Evolutionary conservation across 2,329 filamentous ascomycete genomes (phyloP).

Genomic region (Ceratocystis lukuohia): DNA sequence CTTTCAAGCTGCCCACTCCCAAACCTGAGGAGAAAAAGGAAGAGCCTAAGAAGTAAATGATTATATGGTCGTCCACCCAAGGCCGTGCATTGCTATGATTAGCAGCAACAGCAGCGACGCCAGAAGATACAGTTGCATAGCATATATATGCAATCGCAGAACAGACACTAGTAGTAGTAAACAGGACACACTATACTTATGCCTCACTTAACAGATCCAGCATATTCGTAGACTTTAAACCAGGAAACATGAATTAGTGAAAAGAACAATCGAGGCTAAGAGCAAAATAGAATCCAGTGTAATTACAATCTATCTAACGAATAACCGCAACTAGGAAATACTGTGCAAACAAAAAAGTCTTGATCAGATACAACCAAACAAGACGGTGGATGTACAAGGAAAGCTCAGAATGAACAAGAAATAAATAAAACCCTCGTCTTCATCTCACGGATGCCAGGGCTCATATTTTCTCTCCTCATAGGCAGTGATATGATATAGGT

Average conservation of each 20-base stretch:
- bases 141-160: conserved; percentile 10
- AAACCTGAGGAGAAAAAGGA: conserved; percentile 89
- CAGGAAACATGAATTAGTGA: not conserved
- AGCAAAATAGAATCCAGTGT: not conserved
- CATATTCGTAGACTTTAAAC: not conserved
- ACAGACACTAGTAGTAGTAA: conserved; percentile 13
- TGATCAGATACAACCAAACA: not conserved
- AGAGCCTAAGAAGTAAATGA: conserved; percentile 74
- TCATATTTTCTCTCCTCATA: too few relatives aligned
- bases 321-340: not conserved
- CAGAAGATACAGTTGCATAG: conserved; percentile 11
- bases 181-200: conserved; percentile 11
- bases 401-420: too few relatives aligned
- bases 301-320: not conserved
- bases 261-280: not conserved
- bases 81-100: not conserved
- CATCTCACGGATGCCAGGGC: too few relatives aligned
- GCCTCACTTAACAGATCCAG: not conserved
- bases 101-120: conserved; percentile 8
- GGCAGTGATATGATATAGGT: not conserved
- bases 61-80: not conserved
- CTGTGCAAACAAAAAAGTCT: not conserved
- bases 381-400: not conserved
- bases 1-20: conserved; percentile 86
- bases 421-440: too few relatives aligned